Conservation (phyloP, 345 rosid species). For the Camelina sativa region DNA sequence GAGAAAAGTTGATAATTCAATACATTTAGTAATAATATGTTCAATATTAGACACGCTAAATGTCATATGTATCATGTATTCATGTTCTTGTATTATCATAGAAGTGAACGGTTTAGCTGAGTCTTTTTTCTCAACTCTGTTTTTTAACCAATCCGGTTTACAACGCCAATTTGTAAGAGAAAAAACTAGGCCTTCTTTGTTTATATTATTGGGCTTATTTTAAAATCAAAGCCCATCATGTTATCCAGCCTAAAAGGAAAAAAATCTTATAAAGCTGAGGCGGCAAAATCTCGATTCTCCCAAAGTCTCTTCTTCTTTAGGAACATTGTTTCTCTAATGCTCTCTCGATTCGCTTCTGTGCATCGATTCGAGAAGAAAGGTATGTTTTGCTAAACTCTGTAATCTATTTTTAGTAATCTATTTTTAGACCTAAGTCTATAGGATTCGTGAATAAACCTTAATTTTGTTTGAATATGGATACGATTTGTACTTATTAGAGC, state of each 20-base stretch:
- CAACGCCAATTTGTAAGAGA: not conserved
- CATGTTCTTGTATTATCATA: not conserved
- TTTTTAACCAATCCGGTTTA: not conserved
- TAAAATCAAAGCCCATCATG: not conserved
- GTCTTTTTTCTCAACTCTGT: not conserved
- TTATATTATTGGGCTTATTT: not conserved
- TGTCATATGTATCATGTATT: not conserved
- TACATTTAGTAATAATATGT: not conserved
- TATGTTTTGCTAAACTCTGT: not conserved
- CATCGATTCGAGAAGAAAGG: not conserved
- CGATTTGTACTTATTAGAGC: not conserved
- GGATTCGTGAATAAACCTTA: not conserved
- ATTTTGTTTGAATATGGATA: not conserved
- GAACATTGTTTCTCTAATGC: not conserved
- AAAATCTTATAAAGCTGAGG: not conserved
- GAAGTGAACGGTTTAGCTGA: not conserved
- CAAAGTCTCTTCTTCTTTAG: not conserved
- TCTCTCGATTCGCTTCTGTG: not conserved
- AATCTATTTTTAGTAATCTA: not conserved
- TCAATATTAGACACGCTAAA: not conserved
- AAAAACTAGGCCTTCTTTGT: not conserved
- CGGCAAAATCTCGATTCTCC: slow-evolving; percentile 2
- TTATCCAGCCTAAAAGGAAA: not conserved
- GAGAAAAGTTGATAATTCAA: not conserved
- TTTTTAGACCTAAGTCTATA: not conserved